phyloP scores from a whole-genome alignment of 441 rosid species.

The Dalechampia spathulata region DNA sequence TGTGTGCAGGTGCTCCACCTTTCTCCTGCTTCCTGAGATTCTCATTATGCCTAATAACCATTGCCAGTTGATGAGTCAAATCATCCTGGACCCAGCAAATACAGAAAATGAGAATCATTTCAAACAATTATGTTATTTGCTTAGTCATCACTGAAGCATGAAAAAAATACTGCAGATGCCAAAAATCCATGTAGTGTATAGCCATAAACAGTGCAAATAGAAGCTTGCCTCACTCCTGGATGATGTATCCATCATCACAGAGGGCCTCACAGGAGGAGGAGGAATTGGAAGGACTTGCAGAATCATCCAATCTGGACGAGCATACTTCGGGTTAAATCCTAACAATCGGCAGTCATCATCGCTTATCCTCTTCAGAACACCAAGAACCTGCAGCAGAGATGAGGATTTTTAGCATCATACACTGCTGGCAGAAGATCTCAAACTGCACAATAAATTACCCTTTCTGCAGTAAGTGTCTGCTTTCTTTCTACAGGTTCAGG shows the following conservation, averaged over 20 bases:
- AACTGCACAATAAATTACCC: constrained; percentile 39
- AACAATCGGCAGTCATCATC: constrained; percentile 83
- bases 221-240: constrained; percentile 91
- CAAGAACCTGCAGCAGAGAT: constrained; percentile 49
- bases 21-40: constrained; percentile 89
- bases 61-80: constrained; percentile 93
- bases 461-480: constrained; percentile 93
- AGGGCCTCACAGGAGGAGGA: constrained; percentile 99
- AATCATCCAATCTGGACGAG: constrained; percentile 99
- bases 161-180: neutral
- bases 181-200: neutral
- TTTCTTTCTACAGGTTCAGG: constrained; percentile 97
- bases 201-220: neutral
- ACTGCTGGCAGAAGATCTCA: neutral
- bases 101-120: constrained; percentile 14
- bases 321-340: constrained; percentile 92
- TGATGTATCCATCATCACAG: constrained; percentile 99
- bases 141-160: neutral
- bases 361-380: constrained; percentile 92
- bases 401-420: constrained; percentile 10
- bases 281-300: constrained; percentile 97
- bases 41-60: constrained; percentile 93
- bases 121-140: neutral
- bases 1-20: constrained; percentile 97
- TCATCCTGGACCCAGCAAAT: constrained; percentile 64